A percentile compares a stretch with the other conserved stretches of the same genome.
phyloP scores from a whole-genome alignment of 2,329 filamentous ascomycete species.

The Lasiodiplodia sp. region DNA sequence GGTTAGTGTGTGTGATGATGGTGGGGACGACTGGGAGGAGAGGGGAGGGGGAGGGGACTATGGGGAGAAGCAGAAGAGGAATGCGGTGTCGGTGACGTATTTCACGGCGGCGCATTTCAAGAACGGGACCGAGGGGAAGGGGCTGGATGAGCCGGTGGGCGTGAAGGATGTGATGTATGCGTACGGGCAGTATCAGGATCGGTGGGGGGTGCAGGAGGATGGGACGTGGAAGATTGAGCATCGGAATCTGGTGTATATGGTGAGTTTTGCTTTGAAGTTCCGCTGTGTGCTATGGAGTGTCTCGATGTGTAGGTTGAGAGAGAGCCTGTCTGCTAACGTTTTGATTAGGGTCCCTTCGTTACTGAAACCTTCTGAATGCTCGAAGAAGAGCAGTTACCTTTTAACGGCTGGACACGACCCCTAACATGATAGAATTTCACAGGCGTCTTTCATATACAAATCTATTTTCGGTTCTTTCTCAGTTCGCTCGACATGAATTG shows the following conservation, averaged over 20 bases:
- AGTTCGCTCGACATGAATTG: background rate
- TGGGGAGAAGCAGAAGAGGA: background rate
- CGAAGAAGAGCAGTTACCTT: background rate
- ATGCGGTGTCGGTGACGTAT: background rate
- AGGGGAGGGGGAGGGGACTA: no score
- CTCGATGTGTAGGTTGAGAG: background rate
- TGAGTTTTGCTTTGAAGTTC: background rate
- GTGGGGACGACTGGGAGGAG: no score
- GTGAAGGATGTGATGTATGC: background rate
- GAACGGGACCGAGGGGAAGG: background rate
- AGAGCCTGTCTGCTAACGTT: background rate
- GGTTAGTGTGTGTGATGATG: background rate
- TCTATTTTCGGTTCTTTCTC: background rate
- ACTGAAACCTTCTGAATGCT: background rate
- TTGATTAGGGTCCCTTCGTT: constrained; percentile 1
- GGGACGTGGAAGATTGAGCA: constrained; percentile 9
- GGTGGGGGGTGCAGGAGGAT: background rate
- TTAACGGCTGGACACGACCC: constrained; percentile 3
- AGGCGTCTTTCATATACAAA: background rate
- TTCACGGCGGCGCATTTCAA: constrained; percentile 2
- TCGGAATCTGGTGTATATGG: constrained; percentile 18
- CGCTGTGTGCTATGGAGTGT: background rate
- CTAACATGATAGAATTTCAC: background rate
- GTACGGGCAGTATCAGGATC: constrained; percentile 16
- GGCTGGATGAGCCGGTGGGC: background rate